A percentile compares a stretch with the other conserved stretches of the same genome.
Conservation (phyloP, 345 rosid species). For the Arabis hirsuta region DNA sequence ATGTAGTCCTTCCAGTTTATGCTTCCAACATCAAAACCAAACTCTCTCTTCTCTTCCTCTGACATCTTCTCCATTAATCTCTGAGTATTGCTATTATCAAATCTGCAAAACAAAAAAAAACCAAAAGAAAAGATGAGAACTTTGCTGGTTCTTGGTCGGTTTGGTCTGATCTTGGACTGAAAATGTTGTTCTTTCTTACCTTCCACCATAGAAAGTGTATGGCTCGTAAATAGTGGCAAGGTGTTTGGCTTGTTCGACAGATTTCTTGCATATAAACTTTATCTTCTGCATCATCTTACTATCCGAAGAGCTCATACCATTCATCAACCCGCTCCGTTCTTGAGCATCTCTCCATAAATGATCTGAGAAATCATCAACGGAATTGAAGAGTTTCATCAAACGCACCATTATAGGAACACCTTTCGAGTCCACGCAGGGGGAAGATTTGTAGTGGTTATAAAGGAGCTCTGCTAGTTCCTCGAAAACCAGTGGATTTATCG, state of each 20-base stretch:
- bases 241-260: constrained; percentile 83
- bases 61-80: constrained; percentile 78
- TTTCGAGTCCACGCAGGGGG: constrained; percentile 71
- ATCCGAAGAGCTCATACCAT: constrained; percentile 44
- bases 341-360: constrained; percentile 71
- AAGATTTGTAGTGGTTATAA: constrained; percentile 70
- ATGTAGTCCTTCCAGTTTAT: constrained; percentile 83
- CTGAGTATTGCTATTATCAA: constrained; percentile 81
- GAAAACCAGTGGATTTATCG: constrained; percentile 75
- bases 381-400: constrained; percentile 74
- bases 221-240: constrained; percentile 84
- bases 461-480: constrained; percentile 66
- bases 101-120: constrained; percentile 34
- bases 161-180: not conserved
- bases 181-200: constrained; percentile 48
- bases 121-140: not conserved
- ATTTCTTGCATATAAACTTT: constrained; percentile 67
- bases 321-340: constrained; percentile 52
- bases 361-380: constrained; percentile 75
- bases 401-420: constrained; percentile 79
- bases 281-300: constrained; percentile 62
- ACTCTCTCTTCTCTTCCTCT: constrained; percentile 68
- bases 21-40: constrained; percentile 71
- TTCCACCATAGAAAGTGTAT: constrained; percentile 86
- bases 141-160: not conserved